A percentile compares a stretch with the other conserved stretches of the same genome.
Evolutionary conservation across 179 eudicot genomes (phyloP).

Genomic region (Dionaea muscipula): DNA sequence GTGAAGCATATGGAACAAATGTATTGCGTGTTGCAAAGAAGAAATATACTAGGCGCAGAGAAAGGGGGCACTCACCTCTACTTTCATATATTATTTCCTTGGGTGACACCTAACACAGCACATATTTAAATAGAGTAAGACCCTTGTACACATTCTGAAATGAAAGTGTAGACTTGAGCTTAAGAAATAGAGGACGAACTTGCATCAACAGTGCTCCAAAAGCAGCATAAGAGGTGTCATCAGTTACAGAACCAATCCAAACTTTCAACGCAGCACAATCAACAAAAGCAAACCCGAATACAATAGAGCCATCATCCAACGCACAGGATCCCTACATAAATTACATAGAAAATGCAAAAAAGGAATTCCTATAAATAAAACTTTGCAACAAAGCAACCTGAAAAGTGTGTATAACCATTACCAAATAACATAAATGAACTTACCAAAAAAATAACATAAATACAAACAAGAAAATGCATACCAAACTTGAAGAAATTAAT

Average conservation of each 20-base stretch:
- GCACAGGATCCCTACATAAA: slow-evolving; percentile 38
- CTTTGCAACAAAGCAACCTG: neutral
- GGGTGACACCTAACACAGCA: slow-evolving; percentile 57
- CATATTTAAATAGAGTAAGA: neutral
- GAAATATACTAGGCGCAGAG: neutral
- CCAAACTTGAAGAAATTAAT: no score
- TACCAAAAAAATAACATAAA: no score
- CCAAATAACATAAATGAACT: neutral
- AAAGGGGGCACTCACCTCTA: slow-evolving; percentile 32
- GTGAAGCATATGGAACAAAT: neutral
- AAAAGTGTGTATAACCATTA: neutral
- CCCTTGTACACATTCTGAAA: neutral
- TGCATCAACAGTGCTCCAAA: slow-evolving; percentile 93
- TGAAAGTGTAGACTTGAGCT: neutral
- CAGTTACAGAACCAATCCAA: slow-evolving; percentile 85
- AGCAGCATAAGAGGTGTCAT: slow-evolving; percentile 87
- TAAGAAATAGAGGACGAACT: slow-evolving; percentile 23
- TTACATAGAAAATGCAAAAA: neutral
- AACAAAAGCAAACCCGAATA: slow-evolving; percentile 86
- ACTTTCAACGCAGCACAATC: slow-evolving; percentile 88
- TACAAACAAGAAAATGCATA: no score
- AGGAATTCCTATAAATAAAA: neutral
- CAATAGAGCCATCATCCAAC: slow-evolving; percentile 40
- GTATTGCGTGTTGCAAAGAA: neutral
- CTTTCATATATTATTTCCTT: slow-evolving; percentile 79